Base-by-base conservation (phyloP, 208 protist species). In the Phytomonas sp. region DNA sequence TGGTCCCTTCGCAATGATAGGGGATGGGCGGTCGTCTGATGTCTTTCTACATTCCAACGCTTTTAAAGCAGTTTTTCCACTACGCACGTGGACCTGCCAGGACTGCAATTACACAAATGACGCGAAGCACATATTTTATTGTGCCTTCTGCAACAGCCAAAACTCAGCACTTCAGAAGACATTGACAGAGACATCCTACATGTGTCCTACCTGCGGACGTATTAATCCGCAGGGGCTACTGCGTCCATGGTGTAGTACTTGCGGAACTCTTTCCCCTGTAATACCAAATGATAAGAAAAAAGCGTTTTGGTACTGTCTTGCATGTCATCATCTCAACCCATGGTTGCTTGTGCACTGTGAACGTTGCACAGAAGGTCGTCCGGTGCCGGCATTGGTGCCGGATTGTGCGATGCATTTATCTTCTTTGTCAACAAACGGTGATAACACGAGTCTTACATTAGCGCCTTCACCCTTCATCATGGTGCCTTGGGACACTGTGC, bases 21-120 rank as follows among this genome's bases (percentile, higher is more conserved):
- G 73, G 63, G 70, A 49, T 34, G 72, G 77, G 11, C 71, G 70
- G 10, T 32, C 73, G 0, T 70, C 74, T 26, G 67, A 56, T 23
- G 45, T 64, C 19, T 63, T 76, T 68, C 29, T 52, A 0, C n/a
- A 65, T 10, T 70, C 70, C 11, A 29, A 59, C 14, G 19, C 36
- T 30, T 69, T 80, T 12, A 40, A 68, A 34, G 70, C 60, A 0
- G 73, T 86, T 40, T 72, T 82, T 42, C 65, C 81, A 16, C 71
- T 94, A 69, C 88, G 86, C 31, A 69, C 64, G 56, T 94, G 88
- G 88, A 77, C 76, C n/a, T 94, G 88, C 76, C 60, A 61, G 19
- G 74, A 74, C 36, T 94, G 88, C 70, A 74, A 70, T 26, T 59
- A 75, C n/a, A 40, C 29, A 49, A 94, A 94, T 68, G 75, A 80